A percentile compares a stretch with the other conserved stretches of the same genome.
Evolutionary conservation across 768 basidiomycete species (phyloP).

Genomic region (Cantharellus anzutake): DNA sequence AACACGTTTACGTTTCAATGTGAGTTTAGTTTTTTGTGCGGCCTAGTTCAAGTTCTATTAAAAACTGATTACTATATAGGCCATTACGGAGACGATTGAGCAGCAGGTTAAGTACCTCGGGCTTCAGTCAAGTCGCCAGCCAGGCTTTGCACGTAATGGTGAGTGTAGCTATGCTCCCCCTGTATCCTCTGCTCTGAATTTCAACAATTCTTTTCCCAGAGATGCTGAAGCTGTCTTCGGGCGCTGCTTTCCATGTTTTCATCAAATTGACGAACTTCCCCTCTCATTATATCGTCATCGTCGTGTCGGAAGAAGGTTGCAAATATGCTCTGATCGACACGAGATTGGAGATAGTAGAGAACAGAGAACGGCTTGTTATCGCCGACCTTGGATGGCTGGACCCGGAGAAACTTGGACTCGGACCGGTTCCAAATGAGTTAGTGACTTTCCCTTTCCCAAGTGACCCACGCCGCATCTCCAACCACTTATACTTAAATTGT

Average conservation of each 20-base stretch:
- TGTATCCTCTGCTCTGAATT: not conserved
- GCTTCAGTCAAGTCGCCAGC: conserved; percentile 46
- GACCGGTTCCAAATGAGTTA: not conserved
- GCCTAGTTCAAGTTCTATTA: not conserved
- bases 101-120: conserved; percentile 77
- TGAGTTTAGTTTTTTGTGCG: conserved; percentile 19
- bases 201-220: conserved; percentile 26
- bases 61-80: conserved; percentile 25
- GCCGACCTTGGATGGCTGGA: conserved; percentile 11
- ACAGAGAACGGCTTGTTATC: conserved; percentile 7
- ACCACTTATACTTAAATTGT: not conserved
- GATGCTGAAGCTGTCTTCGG: conserved; percentile 44
- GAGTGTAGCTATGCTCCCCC: conserved; percentile 1
- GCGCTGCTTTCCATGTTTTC: conserved; percentile 43
- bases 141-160: conserved; percentile 55
- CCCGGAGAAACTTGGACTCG: conserved; percentile 5
- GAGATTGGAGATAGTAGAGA: conserved; percentile 11
- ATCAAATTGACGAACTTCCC: conserved; percentile 64
- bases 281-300: conserved; percentile 66
- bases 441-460: not conserved
- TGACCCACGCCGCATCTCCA: too few species aligned
- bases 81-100: conserved; percentile 63
- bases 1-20: conserved; percentile 38
- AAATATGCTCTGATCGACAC: conserved; percentile 61
- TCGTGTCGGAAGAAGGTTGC: conserved; percentile 59